Evolutionary conservation across 768 basidiomycete genomes (phyloP), one percentile per base, ranked within the genome.

Genomic region (Sutorius australiensis): DNA sequence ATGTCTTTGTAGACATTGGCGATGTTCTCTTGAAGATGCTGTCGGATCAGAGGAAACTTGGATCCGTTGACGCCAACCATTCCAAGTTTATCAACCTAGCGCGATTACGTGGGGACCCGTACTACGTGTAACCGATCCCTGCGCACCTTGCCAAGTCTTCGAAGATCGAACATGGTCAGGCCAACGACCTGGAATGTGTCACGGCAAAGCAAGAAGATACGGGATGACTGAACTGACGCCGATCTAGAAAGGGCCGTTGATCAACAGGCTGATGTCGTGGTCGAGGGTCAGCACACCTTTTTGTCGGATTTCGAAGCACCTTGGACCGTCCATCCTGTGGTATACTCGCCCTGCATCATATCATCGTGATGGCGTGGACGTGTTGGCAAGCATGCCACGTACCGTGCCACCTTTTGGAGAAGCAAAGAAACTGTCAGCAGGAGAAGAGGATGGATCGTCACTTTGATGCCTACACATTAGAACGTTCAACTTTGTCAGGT

Each of bases 291-390:
- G 51, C 74, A 50, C 51, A 88, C 91, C 80, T 93, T 97, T 74
- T 95, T 95, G 74, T 95, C 94, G 6, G 92, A 95, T 65, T 86
- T 91, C 14, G 92, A 95, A 39, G 89, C 91, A n/a, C 93, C 93
- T 34, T 87, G 82, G 12, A 83, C 84, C 10, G 90, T 92, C 89
- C 90, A 95, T 67, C 94, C 93, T 47, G 93, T 95, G 56, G 93
- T 95, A 68, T 95, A 95, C 75, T 95, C 91, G 39, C 90, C 89
- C 83, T 81, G 48, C 4, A 24, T 34, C 19, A 33, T 31, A 33
- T 52, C 19, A 36, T 34, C 33, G 48, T 38, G 38, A 52, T 51
- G 32, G 21, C 24, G 19, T 42, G 53, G 24, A 14, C 16, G 12
- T 17, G 31, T 32, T 7, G 5, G 4, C 37, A 28, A 40, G 42